phyloP scores from a whole-genome alignment of 192 early-diverging fungal genomes.

The Linnemannia exigua region DNA sequence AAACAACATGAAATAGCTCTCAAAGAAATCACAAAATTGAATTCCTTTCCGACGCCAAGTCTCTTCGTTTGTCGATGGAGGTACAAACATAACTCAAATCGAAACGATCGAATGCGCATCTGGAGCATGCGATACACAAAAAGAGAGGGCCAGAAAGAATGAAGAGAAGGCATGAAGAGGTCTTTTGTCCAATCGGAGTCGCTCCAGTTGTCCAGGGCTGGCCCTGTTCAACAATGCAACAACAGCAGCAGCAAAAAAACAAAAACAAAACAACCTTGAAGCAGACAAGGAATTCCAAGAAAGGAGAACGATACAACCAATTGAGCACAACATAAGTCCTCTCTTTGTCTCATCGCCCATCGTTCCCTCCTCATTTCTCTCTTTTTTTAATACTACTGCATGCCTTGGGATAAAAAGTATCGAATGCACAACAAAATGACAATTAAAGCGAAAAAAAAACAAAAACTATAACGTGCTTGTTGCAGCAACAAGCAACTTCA shows the following conservation, averaged over 20 bases:
- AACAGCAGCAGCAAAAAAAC: too few relatives aligned
- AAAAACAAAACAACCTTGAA: background rate
- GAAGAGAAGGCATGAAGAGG: background rate
- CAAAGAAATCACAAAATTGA: background rate
- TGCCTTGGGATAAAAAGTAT: too few relatives aligned
- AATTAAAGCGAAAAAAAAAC: too few relatives aligned
- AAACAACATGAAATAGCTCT: background rate
- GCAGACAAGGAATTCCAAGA: background rate
- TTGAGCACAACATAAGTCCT: too few relatives aligned
- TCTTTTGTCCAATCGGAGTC: background rate
- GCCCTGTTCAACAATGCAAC: background rate
- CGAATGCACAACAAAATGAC: too few relatives aligned
- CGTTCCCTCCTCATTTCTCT: too few relatives aligned
- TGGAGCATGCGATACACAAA: background rate
- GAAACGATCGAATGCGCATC: background rate
- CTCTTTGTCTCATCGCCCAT: too few relatives aligned
- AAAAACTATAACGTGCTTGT: too few relatives aligned
- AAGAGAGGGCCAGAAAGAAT: background rate
- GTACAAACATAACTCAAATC: background rate
- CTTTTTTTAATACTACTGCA: too few relatives aligned
- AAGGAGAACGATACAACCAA: background rate
- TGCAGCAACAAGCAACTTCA: too few relatives aligned
- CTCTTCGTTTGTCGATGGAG: background rate
- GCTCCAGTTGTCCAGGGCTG: background rate
- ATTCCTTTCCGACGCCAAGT: background rate